Conservation (phyloP, 768 basidiomycete genomes). For the Strobilomyces dryophilus region DNA sequence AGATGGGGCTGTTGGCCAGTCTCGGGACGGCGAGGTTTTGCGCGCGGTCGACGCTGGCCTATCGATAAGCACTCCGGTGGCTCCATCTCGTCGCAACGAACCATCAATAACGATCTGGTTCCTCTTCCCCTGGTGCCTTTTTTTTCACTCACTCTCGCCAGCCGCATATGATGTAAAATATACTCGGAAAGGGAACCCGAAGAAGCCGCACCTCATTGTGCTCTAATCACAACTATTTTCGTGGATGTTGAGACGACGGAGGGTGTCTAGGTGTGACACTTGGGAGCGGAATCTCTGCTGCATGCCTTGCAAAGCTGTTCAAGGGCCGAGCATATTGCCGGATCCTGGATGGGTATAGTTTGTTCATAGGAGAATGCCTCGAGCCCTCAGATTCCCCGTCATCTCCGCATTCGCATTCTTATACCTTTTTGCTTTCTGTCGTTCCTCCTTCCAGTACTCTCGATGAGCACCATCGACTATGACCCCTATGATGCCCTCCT, state of each 20-base stretch:
- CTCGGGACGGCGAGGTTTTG: background rate
- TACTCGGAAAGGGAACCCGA: slow-evolving; percentile 9
- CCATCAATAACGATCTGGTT: background rate
- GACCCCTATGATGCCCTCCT: slow-evolving; percentile 77
- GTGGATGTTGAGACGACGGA: background rate
- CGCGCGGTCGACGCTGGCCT: background rate
- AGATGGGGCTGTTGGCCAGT: background rate
- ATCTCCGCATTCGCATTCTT: slow-evolving; percentile 5
- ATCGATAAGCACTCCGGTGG: background rate
- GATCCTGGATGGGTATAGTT: background rate
- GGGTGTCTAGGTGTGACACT: slow-evolving; percentile 1
- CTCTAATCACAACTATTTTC: background rate
- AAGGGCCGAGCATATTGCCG: background rate
- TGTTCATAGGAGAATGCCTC: background rate
- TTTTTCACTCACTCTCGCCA: background rate
- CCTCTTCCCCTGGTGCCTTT: slow-evolving; percentile 12
- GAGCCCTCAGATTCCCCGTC: background rate
- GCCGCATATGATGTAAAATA: background rate
- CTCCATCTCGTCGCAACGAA: background rate
- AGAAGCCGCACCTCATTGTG: background rate
- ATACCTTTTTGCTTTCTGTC: slow-evolving; percentile 4
- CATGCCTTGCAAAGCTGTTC: background rate
- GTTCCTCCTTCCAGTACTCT: background rate
- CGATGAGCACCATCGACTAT: slow-evolving; percentile 55
- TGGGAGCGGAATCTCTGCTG: background rate